Conservation (phyloP, 2,329 filamentous ascomycete genomes). For the Calonectria leucothoes region DNA sequence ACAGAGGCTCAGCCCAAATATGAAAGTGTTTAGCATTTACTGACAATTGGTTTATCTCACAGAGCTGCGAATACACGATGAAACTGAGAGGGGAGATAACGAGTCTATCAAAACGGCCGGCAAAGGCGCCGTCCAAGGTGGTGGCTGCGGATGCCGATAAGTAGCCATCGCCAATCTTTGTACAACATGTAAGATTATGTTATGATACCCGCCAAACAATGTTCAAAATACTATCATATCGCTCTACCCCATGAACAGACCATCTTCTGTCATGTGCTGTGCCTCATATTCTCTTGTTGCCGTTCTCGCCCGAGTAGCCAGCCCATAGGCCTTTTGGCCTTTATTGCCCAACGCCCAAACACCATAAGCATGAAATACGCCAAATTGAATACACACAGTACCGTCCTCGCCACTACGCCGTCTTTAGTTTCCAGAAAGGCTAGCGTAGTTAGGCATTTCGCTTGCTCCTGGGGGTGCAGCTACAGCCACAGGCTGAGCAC, state of each 20-base stretch:
- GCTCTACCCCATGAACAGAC: conserved; percentile 30
- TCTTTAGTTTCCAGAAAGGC: conserved; percentile 80
- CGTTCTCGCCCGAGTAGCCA: conserved; percentile 28
- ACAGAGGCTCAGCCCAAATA: neutral
- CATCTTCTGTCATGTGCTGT: conserved; percentile 25
- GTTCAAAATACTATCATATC: conserved; percentile 26
- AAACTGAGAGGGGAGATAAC: conserved; percentile 94
- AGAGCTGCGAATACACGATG: conserved; percentile 90
- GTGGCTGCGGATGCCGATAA: conserved; percentile 48
- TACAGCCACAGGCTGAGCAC: conserved; percentile 55
- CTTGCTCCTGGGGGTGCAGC: conserved; percentile 83
- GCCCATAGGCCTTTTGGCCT: conserved; percentile 26
- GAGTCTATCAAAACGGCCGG: conserved; percentile 81
- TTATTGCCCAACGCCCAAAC: conserved; percentile 37
- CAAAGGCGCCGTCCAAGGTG: conserved; percentile 44
- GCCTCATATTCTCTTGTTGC: conserved; percentile 23
- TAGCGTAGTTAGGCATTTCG: conserved; percentile 83
- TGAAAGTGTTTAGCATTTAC: neutral
- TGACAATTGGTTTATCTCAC: conserved; percentile 13
- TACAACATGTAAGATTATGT: conserved; percentile 46
- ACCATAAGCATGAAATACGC: conserved; percentile 39
- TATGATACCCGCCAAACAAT: conserved; percentile 48
- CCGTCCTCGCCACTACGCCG: conserved; percentile 38
- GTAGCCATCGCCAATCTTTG: conserved; percentile 28
- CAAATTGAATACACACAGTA: conserved; percentile 26